Percentiles rank a stretch among this genome's conserved stretches.
These are phyloP conservation scores for Fusarium sp. DNA, from an alignment of 2,329 filamentous ascomycete genomes.

Conservation along the genomic window DNA sequence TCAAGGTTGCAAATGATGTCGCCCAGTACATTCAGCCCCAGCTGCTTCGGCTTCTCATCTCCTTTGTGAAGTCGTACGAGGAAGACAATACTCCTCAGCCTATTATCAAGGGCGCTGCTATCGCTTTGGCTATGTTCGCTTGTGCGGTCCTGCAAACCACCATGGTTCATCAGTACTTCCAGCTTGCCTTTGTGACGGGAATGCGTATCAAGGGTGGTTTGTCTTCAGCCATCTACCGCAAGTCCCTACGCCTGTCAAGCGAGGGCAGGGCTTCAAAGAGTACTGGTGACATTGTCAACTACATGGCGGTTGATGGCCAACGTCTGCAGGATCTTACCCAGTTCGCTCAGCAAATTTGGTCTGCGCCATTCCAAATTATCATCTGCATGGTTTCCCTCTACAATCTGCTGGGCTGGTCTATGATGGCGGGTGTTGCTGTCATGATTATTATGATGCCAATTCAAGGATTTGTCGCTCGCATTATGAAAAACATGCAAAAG, in stretches of 20 bases:
- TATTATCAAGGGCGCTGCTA: constrained; percentile 83
- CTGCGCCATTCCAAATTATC: constrained; percentile 93
- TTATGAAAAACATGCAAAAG: constrained; percentile 96
- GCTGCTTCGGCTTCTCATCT: constrained; percentile 83
- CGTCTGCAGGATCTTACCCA: constrained; percentile 94
- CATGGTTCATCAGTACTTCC: constrained; percentile 97
- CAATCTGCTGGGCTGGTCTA: constrained; percentile 91
- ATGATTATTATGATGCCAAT: constrained; percentile 99
- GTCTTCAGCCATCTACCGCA: constrained; percentile 90
- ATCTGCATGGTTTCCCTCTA: constrained; percentile 97
- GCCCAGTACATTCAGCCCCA: constrained; percentile 93
- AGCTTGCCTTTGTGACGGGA: constrained; percentile 90
- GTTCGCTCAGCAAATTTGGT: constrained; percentile 95
- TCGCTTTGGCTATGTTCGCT: constrained; percentile 91
- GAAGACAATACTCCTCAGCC: constrained; percentile 73
- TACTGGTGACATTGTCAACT: constrained; percentile 98
- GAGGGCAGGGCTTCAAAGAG: constrained; percentile 89
- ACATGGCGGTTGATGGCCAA: constrained; percentile 98
- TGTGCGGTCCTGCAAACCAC: constrained; percentile 88
- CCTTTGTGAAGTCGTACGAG: constrained; percentile 83
- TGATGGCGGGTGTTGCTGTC: constrained; percentile 92
- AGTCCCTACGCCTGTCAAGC: constrained; percentile 89
- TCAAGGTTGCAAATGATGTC: constrained; percentile 89
- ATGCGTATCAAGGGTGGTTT: constrained; percentile 96
- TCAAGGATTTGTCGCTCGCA: constrained; percentile 88